Percentiles rank a stretch among this genome's conserved stretches.
Evolutionary conservation across 305 asterid species (phyloP).

Genomic region (Fraxinus xanthoxyloides): DNA sequence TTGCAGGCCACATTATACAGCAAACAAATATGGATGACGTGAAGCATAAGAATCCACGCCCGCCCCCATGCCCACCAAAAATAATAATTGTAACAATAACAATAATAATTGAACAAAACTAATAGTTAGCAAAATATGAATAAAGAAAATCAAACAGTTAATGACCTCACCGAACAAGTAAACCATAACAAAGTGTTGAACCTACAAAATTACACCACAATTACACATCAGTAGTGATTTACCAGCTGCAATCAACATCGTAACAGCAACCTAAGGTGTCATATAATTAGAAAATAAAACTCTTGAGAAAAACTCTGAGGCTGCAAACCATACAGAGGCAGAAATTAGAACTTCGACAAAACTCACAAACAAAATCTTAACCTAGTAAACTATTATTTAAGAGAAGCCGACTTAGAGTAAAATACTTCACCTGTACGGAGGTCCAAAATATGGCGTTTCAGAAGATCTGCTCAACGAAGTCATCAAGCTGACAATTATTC

Average conservation of each 20-base stretch:
- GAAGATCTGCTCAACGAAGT: slow-evolving; percentile 75
- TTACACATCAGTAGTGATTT: slow-evolving; percentile 24
- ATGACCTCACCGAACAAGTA: slow-evolving; percentile 8
- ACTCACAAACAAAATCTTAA: slow-evolving; percentile 15
- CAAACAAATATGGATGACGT: not conserved
- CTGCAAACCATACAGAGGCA: slow-evolving; percentile 44
- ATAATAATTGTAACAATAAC: not conserved
- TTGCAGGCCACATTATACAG: slow-evolving; percentile 6
- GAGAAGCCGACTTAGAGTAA: slow-evolving; percentile 26
- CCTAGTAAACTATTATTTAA: slow-evolving; percentile 17
- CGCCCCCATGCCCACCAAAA: not conserved
- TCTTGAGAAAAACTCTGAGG: slow-evolving; percentile 41
- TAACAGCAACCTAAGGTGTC: slow-evolving; percentile 25
- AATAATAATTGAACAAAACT: not conserved
- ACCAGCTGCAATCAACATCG: slow-evolving; percentile 26
- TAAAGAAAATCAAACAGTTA: not conserved
- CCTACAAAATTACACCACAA: slow-evolving; percentile 23
- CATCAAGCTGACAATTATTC: slow-evolving; percentile 65
- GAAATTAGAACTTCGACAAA: slow-evolving; percentile 33
- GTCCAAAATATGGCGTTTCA: slow-evolving; percentile 58
- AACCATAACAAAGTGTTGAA: slow-evolving; percentile 11
- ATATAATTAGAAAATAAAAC: slow-evolving; percentile 26
- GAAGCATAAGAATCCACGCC: not conserved
- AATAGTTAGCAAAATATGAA: not conserved
- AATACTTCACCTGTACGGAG: slow-evolving; percentile 62